Percentiles rank a stretch among this genome's conserved stretches.
Conservation (phyloP, 176 grass and related monocot species). For the Tillandsia leiboldiana region DNA sequence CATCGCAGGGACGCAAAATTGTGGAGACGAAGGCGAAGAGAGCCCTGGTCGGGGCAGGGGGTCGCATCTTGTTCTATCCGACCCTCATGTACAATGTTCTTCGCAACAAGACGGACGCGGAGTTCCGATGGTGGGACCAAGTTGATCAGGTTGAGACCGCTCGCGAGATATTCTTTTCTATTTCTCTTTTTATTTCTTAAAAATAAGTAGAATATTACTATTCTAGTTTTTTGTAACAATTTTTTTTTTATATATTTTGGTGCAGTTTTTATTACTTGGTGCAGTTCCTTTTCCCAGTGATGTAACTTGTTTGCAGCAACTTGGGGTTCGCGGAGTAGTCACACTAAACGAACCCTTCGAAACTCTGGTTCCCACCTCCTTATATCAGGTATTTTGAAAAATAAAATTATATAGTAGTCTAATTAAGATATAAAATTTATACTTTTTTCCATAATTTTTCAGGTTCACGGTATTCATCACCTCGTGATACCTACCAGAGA, state of each 20-base stretch:
- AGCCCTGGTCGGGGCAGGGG: conserved; percentile 61
- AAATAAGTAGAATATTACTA: not conserved
- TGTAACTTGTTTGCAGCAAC: conserved; percentile 58
- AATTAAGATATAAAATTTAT: too few species aligned
- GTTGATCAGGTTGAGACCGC: conserved; percentile 50
- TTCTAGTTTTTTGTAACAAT: not conserved
- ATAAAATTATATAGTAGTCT: not conserved
- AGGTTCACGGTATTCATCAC: conserved; percentile 80
- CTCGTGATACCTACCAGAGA: conserved; percentile 93
- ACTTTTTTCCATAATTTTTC: not conserved
- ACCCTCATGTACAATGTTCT: conserved; percentile 87
- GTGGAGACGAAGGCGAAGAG: conserved; percentile 39
- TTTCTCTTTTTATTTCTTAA: not conserved
- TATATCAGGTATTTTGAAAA: conserved; percentile 56
- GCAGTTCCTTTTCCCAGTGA: conserved; percentile 95
- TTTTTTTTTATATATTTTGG: not conserved
- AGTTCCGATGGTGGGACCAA: conserved; percentile 95
- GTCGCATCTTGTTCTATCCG: conserved; percentile 83
- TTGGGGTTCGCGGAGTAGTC: conserved; percentile 77
- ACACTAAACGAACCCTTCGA: conserved; percentile 90
- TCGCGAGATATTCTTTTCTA: not conserved
- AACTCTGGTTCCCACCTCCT: conserved; percentile 67
- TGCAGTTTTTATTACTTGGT: conserved; percentile 66
- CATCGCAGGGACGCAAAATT: not conserved
- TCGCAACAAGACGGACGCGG: conserved; percentile 61